Evolutionary conservation across 1,139 yeast genomes (phyloP).

Genomic region (Waltiozyma sp.): DNA sequence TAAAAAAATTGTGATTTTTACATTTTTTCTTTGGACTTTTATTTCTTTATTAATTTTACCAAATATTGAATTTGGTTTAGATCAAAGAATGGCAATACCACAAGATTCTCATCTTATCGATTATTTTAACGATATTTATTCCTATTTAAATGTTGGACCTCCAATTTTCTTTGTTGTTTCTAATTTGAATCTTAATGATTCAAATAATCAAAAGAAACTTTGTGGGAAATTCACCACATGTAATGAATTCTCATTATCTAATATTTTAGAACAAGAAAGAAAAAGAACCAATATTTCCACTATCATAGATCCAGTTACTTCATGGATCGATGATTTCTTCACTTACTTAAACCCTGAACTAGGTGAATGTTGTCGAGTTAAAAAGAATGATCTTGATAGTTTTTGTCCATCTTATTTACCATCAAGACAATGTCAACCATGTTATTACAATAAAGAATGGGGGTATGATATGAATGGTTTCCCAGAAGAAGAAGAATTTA

Average conservation of each 20-base stretch:
- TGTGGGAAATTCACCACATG: conserved; percentile 89
- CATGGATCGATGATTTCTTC: conserved; percentile 88
- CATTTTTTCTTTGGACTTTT: conserved; percentile 56
- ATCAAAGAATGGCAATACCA: conserved; percentile 84
- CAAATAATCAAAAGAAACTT: conserved; percentile 54
- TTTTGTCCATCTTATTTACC: conserved; percentile 65
- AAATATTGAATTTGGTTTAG: conserved; percentile 62
- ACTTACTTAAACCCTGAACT: conserved; percentile 79
- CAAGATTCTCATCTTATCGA: conserved; percentile 66
- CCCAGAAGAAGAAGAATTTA: conserved; percentile 67
- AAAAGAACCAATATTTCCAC: conserved; percentile 54
- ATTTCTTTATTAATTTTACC: conserved; percentile 63
- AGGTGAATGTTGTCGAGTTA: conserved; percentile 74
- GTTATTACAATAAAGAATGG: conserved; percentile 56
- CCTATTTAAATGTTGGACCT: conserved; percentile 76
- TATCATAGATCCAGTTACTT: conserved; percentile 71
- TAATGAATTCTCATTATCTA: conserved; percentile 64
- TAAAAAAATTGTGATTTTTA: conserved; percentile 36
- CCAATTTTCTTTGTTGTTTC: conserved; percentile 79
- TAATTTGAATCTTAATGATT: conserved; percentile 48
- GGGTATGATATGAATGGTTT: conserved; percentile 70
- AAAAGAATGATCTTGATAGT: conserved; percentile 33
- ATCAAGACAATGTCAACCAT: conserved; percentile 60
- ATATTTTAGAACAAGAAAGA: conserved; percentile 80
- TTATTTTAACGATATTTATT: conserved; percentile 69